Conservation (phyloP, 495 filamentous ascomycete genomes). For the Chaetomium fimeti region DNA sequence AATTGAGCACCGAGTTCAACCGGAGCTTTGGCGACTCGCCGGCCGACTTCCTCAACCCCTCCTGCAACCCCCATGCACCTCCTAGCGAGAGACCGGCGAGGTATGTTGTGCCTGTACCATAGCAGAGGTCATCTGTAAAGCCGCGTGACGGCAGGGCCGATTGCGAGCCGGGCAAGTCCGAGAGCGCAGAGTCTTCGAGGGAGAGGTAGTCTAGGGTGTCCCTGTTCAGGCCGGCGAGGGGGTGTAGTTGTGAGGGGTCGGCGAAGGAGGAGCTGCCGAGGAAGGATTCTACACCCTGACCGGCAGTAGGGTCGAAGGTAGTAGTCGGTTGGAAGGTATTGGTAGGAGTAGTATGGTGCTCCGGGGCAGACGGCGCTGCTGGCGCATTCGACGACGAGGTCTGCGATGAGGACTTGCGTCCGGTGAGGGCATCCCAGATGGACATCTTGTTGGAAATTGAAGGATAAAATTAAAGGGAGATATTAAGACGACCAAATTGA, state of each 20-base stretch:
- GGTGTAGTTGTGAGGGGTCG: constrained; percentile 85
- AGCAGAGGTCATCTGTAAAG: constrained; percentile 97
- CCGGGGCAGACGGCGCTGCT: constrained; percentile 28
- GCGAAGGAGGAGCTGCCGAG: constrained; percentile 65
- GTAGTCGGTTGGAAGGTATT: constrained; percentile 52
- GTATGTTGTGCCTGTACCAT: constrained; percentile 93
- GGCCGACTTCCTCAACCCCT: constrained; percentile 73
- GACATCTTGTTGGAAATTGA: constrained; percentile 47
- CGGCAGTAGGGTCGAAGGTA: constrained; percentile 65
- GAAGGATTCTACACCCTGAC: constrained; percentile 80
- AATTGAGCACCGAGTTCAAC: constrained; percentile 90
- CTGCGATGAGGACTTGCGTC: constrained; percentile 65
- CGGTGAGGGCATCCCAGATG: constrained; percentile 85
- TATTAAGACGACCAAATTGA: neutral
- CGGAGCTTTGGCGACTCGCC: constrained; percentile 83
- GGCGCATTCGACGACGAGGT: constrained; percentile 32
- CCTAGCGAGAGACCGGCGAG: constrained; percentile 80
- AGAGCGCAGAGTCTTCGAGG: constrained; percentile 87
- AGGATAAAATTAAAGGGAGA: neutral
- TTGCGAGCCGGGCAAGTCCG: constrained; percentile 79
- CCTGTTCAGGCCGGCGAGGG: constrained; percentile 90
- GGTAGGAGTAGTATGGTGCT: constrained; percentile 29
- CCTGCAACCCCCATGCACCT: constrained; percentile 85
- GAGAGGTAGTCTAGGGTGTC: constrained; percentile 88
- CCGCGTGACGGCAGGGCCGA: constrained; percentile 89